These are phyloP conservation scores for Penicillium goetzii DNA, from an alignment of 495 filamentous ascomycete species.

Conservation along the genomic window DNA sequence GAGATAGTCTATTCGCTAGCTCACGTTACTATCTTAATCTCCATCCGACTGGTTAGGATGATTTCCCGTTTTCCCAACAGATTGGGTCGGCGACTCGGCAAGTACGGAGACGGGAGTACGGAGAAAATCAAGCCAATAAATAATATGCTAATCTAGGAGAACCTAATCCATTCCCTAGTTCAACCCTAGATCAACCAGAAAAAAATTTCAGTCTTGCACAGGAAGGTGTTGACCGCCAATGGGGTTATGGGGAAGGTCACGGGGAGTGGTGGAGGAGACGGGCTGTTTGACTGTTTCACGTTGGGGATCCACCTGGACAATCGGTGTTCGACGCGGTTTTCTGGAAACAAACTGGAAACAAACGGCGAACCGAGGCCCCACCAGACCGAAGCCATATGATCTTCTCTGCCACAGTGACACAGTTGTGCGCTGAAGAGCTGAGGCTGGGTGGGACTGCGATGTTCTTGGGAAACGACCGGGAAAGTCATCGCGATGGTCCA, in stretches of 20 bases:
- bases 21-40: not conserved
- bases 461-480: not conserved
- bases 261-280: slow-evolving; percentile 16
- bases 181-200: not conserved
- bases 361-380: slow-evolving; percentile 25
- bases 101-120: slow-evolving; percentile 3
- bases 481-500: not conserved
- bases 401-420: not conserved
- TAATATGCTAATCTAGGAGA: not conserved
- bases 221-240: slow-evolving; percentile 8
- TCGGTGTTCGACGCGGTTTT: slow-evolving; percentile 22
- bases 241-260: slow-evolving; percentile 14
- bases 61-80: slow-evolving; percentile 6
- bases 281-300: slow-evolving; percentile 31
- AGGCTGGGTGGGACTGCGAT: slow-evolving; percentile 17
- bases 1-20: slow-evolving; percentile 10
- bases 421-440: slow-evolving; percentile 2
- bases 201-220: not conserved
- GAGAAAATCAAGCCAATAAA: not conserved
- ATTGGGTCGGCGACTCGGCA: slow-evolving; percentile 6
- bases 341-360: slow-evolving; percentile 16
- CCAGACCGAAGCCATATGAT: not conserved
- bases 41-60: slow-evolving; percentile 5
- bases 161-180: not conserved
- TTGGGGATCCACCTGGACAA: slow-evolving; percentile 18